Evolutionary conservation across 1,139 yeast species (phyloP), one percentile per base, ranked within the genome.

Genomic region (Suhomyces coccinellae): DNA sequence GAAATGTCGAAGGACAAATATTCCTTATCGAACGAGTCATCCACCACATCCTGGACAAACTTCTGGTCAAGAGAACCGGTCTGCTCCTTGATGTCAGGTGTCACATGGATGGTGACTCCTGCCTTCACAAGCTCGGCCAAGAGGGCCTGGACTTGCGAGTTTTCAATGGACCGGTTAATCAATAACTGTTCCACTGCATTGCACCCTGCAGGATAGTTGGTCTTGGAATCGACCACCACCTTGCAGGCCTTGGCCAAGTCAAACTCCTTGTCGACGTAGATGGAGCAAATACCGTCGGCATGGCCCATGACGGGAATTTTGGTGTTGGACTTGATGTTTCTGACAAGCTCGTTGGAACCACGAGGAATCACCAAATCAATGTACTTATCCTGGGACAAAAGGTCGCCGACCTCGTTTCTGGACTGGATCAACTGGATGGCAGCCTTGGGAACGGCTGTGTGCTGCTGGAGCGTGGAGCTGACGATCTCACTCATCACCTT

Each of bases 201-300:
- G 67, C 99, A 95, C 7, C 97, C 99, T 12, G 99, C 99, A 35
- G 98, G 97, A 62, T 95, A 95, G 66, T 91, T 90, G 0, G 97
- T 89, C 67, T 93, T 93, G 5, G 97, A 78, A 65, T 95, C 99
- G 28, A 89, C 79, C 4, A 82, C 74, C 29, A 95, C 80, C 49
- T 80, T 79, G 31, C 78, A 72, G 0, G 98, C 96, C 78, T 87
- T 89, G 13, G 66, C 76, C 12, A 87, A 54, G 56, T 89, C 91
- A 3, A 95, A 95, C 38, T 78, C 82, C 44, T 77, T 75, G 62
- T 91, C 96, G 26, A 91, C 75, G 60, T 83, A 95, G 15, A 91
- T 80, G 3, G 97, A 83, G 66, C 99, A 93, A 48, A 93, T 86
- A 41, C 99, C 99, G 65, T 93, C 99, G 9, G 99, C 99, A 65